Conservation (phyloP, 1,139 yeast species). For the Candida anutae region DNA sequence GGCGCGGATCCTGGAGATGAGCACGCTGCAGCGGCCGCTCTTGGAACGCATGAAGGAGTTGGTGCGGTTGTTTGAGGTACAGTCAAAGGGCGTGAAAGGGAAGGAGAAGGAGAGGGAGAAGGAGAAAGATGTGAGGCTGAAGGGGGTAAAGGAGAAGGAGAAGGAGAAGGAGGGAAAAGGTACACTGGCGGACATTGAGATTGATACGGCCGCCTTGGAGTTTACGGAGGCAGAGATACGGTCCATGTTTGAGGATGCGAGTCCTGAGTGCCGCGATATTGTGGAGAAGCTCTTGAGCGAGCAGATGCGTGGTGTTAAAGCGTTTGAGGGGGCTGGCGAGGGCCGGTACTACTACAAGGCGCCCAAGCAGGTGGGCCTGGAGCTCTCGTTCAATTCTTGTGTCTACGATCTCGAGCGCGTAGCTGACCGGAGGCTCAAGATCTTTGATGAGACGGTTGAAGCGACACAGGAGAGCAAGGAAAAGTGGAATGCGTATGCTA, state of each 20-base stretch:
- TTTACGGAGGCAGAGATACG: slow-evolving; percentile 15
- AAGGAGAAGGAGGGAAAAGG: no score
- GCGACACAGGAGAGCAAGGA: slow-evolving; percentile 26
- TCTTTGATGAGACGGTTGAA: slow-evolving; percentile 20
- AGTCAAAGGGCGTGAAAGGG: no score
- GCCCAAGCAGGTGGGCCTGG: slow-evolving; percentile 5
- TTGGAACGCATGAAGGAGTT: slow-evolving; percentile 26
- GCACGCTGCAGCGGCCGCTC: slow-evolving; percentile 28
- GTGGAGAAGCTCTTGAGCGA: slow-evolving; percentile 16
- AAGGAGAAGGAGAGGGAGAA: no score
- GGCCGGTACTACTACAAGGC: slow-evolving; percentile 13
- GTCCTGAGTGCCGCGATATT: slow-evolving; percentile 1
- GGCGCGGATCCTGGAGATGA: slow-evolving; percentile 19
- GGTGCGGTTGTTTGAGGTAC: slow-evolving; percentile 18
- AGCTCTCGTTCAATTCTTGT: slow-evolving; percentile 2
- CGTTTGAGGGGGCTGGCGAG: slow-evolving; percentile 17
- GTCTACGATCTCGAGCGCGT: slow-evolving; percentile 28
- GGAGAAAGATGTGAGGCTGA: no score
- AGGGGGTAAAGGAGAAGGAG: no score
- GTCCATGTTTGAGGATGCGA: slow-evolving; percentile 15
- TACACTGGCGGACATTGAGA: slow-evolving; percentile 4
- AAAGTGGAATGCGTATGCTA: slow-evolving; percentile 30
- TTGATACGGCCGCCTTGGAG: slow-evolving; percentile 14
- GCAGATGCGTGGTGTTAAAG: slow-evolving; percentile 16
- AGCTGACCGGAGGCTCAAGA: slow-evolving; percentile 17